Conservation (phyloP, 2,329 filamentous ascomycete species). For the Fusarium luffae region DNA sequence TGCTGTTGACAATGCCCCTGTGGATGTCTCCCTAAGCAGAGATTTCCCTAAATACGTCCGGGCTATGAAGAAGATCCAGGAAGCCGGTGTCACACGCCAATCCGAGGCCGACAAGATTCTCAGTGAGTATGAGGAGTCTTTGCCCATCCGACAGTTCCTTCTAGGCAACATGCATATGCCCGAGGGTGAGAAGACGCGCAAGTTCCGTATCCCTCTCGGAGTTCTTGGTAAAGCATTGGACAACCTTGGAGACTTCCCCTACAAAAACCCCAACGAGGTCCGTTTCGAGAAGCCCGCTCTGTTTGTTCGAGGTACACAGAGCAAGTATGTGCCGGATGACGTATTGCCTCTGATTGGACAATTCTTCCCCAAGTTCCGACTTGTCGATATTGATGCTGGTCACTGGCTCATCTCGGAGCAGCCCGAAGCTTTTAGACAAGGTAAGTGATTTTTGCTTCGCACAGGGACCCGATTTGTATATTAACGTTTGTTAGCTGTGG, state of each 20-base stretch:
- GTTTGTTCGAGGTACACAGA: slow-evolving; percentile 81
- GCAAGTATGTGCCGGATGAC: slow-evolving; percentile 84
- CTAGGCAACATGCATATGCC: slow-evolving; percentile 82
- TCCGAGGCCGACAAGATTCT: slow-evolving; percentile 85
- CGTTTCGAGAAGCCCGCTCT: slow-evolving; percentile 82
- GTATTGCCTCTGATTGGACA: slow-evolving; percentile 79
- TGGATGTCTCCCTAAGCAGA: slow-evolving; percentile 78
- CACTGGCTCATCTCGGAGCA: slow-evolving; percentile 94
- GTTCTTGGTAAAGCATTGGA: slow-evolving; percentile 75
- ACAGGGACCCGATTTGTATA: background rate
- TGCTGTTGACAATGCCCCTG: slow-evolving; percentile 90
- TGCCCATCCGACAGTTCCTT: slow-evolving; percentile 89
- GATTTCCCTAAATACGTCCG: slow-evolving; percentile 84
- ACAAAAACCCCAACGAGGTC: slow-evolving; percentile 73
- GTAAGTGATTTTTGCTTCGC: slow-evolving; percentile 57
- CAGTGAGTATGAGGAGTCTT: slow-evolving; percentile 74
- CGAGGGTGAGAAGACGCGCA: slow-evolving; percentile 63
- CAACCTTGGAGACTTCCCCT: slow-evolving; percentile 90
- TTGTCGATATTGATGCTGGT: slow-evolving; percentile 80
- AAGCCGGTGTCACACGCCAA: slow-evolving; percentile 72
- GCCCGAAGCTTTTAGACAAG: slow-evolving; percentile 79
- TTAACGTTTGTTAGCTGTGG: slow-evolving; percentile 60
- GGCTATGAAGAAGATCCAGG: slow-evolving; percentile 86
- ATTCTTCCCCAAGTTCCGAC: slow-evolving; percentile 82
- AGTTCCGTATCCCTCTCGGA: slow-evolving; percentile 83